These are phyloP conservation scores for Stagonosporopsis cucurbitacearum DNA, from an alignment of 2,329 filamentous ascomycete genomes.

Conservation along the genomic window DNA sequence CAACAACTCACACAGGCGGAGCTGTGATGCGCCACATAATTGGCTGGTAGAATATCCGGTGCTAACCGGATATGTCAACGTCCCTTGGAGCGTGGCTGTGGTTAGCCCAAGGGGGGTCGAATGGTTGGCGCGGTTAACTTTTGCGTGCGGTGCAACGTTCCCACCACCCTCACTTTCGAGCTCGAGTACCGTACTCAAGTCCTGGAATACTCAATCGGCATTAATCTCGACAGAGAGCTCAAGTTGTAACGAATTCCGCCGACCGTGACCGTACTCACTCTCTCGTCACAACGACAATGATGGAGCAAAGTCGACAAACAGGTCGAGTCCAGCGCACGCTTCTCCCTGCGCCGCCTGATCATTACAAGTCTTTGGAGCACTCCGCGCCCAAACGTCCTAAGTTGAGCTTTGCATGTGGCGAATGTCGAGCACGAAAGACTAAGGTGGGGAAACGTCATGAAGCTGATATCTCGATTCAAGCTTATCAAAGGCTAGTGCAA, in stretches of 20 bases:
- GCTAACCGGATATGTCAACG: no score
- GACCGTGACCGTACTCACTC: not conserved
- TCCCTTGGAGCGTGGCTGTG: no score
- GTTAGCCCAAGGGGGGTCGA: no score
- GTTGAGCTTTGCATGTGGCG: not conserved
- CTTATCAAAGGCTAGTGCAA: not conserved
- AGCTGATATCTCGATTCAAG: not conserved
- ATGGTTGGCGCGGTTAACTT: no score
- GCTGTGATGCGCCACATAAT: not conserved
- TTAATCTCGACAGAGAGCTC: not conserved
- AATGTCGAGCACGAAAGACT: slow-evolving; percentile 2
- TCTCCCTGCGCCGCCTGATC: not conserved
- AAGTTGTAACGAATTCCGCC: not conserved
- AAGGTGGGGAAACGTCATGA: not conserved
- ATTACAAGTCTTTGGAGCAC: not conserved
- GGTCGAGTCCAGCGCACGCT: not conserved
- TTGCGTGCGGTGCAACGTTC: no score
- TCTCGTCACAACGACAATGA: not conserved
- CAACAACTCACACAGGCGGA: not conserved
- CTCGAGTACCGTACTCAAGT: no score
- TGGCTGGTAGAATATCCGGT: not conserved
- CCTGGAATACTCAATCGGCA: not conserved
- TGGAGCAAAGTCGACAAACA: not conserved
- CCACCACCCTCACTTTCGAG: not conserved
- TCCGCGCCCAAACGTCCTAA: not conserved